These are phyloP conservation scores for Starmerella etchellsii DNA, from an alignment of 805 yeast species.

Conservation along the genomic window DNA sequence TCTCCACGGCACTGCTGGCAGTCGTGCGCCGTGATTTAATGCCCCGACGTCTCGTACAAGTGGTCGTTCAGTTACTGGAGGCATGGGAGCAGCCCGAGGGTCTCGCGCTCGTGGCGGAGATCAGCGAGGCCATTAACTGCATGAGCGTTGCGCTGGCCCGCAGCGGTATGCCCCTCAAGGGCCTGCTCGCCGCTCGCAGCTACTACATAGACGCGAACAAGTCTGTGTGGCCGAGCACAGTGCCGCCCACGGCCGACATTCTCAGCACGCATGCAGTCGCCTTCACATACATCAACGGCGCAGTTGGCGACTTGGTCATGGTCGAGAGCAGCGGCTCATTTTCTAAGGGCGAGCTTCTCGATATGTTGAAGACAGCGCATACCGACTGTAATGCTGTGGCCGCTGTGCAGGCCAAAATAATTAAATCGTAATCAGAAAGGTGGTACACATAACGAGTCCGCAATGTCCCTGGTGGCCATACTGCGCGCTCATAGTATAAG, in stretches of 20 bases:
- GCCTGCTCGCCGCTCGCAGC: conserved; percentile 48
- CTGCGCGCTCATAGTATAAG: no score
- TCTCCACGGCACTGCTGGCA: conserved; percentile 48
- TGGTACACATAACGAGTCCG: no score
- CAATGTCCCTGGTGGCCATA: no score
- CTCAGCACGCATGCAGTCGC: conserved; percentile 55
- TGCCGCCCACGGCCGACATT: conserved; percentile 23
- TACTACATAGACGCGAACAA: conserved; percentile 28
- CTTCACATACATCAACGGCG: conserved; percentile 38
- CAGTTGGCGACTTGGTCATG: conserved; percentile 44
- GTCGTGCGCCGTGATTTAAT: conserved; percentile 48
- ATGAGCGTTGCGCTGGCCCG: conserved; percentile 63
- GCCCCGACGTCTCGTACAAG: conserved; percentile 68
- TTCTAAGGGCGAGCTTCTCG: conserved; percentile 40
- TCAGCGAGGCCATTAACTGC: conserved; percentile 62
- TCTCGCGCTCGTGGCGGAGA: conserved; percentile 33
- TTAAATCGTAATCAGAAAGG: no score
- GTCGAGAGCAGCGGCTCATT: conserved; percentile 66
- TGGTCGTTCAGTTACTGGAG: conserved; percentile 52
- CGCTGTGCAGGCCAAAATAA: not conserved
- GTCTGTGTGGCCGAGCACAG: conserved; percentile 14
- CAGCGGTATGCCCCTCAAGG: conserved; percentile 57
- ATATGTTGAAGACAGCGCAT: conserved; percentile 42
- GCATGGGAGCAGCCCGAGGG: conserved; percentile 34
- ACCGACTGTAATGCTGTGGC: conserved; percentile 10